Conservation (phyloP, 345 rosid species). For the Kernera saxatilis region DNA sequence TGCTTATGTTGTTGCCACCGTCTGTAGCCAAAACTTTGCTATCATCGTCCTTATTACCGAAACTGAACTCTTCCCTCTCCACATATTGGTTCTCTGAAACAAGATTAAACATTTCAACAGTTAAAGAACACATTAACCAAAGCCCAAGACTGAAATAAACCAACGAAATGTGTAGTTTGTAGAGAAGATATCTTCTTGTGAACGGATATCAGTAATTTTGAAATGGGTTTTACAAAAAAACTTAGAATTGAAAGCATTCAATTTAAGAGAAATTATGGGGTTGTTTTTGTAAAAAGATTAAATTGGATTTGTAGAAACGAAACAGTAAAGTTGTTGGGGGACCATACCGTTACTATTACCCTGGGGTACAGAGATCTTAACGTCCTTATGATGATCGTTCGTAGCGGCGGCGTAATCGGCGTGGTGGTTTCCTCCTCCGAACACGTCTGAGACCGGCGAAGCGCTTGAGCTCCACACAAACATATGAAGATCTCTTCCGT, state of each 20-base stretch:
- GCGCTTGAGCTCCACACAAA: constrained; percentile 98
- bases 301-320: neutral
- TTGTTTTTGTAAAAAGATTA: neutral
- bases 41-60: constrained; percentile 50
- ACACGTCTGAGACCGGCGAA: constrained; percentile 92
- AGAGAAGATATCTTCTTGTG: neutral
- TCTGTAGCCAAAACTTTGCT: constrained; percentile 45
- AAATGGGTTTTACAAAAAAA: neutral
- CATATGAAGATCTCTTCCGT: constrained; percentile 85
- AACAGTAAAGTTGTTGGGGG: neutral
- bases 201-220: neutral
- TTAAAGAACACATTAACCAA: neutral
- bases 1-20: constrained; percentile 39
- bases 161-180: neutral
- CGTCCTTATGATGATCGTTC: constrained; percentile 60
- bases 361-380: constrained; percentile 68
- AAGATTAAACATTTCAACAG: neutral
- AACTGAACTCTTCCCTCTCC: constrained; percentile 85
- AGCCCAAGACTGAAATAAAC: neutral
- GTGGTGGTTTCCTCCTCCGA: constrained; percentile 33
- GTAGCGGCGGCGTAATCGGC: constrained; percentile 17
- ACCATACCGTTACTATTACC: constrained; percentile 58
- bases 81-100: constrained; percentile 40
- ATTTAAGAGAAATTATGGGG: neutral
- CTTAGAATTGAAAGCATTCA: neutral